These are phyloP conservation scores for Apiospora malaysiana DNA, from an alignment of 2,329 filamentous ascomycete species.

Conservation along the genomic window DNA sequence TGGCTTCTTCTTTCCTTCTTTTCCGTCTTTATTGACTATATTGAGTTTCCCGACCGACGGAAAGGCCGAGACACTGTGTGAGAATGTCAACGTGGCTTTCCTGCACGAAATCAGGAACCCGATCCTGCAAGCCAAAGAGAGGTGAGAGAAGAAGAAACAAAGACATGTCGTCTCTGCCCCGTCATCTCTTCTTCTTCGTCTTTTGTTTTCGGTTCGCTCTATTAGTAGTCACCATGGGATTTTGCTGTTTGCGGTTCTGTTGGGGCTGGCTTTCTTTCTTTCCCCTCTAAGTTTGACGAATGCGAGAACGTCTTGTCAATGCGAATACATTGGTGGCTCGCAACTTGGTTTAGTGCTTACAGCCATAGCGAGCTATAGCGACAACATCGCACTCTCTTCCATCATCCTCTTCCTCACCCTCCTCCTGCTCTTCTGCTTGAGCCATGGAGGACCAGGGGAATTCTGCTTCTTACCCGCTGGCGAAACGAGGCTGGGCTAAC, in stretches of 20 bases:
- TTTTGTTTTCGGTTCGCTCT: background rate
- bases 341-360: too few relatives aligned
- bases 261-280: background rate
- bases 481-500: too few relatives aligned
- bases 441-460: too few relatives aligned
- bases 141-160: background rate
- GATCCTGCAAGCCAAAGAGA: background rate
- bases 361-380: too few relatives aligned
- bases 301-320: too few relatives aligned
- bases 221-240: background rate
- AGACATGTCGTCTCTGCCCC: background rate
- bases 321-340: too few relatives aligned
- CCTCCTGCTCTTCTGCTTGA: too few relatives aligned
- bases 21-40: background rate
- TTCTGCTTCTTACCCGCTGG: too few relatives aligned
- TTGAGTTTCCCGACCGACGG: background rate
- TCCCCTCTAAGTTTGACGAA: background rate
- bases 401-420: too few relatives aligned
- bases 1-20: background rate
- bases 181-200: background rate
- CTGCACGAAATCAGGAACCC: background rate
- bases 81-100: slow-evolving; percentile 1
- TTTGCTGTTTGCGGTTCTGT: background rate
- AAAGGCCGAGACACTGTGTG: background rate
- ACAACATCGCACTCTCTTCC: too few relatives aligned